phyloP scores from a whole-genome alignment of 805 yeast species.

The Starmerella apis region DNA sequence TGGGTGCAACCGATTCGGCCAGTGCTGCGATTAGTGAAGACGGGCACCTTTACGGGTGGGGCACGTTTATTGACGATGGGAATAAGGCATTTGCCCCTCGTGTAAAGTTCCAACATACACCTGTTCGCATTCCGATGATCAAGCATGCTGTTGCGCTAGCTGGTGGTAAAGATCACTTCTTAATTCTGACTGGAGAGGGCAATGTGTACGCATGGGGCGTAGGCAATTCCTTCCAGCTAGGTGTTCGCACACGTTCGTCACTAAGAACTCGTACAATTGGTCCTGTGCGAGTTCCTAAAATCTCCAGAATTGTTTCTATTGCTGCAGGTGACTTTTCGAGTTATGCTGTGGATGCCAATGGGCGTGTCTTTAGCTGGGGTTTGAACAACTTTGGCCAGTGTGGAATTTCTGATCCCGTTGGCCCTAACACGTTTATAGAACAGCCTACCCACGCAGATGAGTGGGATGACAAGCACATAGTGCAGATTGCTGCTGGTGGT shows the following conservation, averaged over 20 bases:
- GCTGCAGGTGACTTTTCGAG: conserved; percentile 95
- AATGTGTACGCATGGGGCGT: conserved; percentile 95
- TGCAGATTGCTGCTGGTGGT: conserved; percentile 77
- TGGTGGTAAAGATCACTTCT: conserved; percentile 83
- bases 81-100: conserved; percentile 67
- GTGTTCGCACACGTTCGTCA: conserved; percentile 50
- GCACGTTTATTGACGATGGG: conserved; percentile 83
- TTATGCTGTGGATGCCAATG: conserved; percentile 72
- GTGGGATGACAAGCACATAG: conserved; percentile 45
- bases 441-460: conserved; percentile 65
- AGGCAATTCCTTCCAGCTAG: conserved; percentile 87
- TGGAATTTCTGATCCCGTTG: conserved; percentile 53
- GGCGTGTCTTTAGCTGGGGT: conserved; percentile 82
- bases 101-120: conserved; percentile 53
- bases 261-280: conserved; percentile 37
- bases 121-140: conserved; percentile 51
- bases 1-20: conserved; percentile 86
- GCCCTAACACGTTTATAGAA: conserved; percentile 59
- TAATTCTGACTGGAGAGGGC: conserved; percentile 76
- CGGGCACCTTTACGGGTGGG: conserved; percentile 96
- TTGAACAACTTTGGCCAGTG: conserved; percentile 95
- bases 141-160: conserved; percentile 71
- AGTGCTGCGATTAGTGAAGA: conserved; percentile 68
- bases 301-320: conserved; percentile 65
- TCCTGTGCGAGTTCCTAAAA: conserved; percentile 36